Percentiles rank a stretch among this genome's conserved stretches.
Evolutionary conservation across 805 yeast genomes (phyloP).

Genomic region (Cyberlindnera veronae): DNA sequence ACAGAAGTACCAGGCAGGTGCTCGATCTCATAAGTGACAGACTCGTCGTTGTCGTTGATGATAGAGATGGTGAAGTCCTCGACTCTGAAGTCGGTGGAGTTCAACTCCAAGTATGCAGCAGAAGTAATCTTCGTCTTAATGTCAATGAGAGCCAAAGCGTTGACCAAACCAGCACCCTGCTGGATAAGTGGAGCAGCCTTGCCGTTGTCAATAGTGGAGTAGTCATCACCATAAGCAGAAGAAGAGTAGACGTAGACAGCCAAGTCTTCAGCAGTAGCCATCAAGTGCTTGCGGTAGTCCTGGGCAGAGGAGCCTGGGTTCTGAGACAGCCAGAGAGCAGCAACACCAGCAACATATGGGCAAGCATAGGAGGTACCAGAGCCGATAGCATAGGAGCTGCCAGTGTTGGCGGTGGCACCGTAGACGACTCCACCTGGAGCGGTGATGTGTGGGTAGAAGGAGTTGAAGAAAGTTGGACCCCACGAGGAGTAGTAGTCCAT

Average conservation of each 20-base stretch:
- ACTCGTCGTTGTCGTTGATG: conserved; percentile 7
- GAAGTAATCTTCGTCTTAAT: conserved; percentile 10
- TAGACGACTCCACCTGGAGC: conserved; percentile 22
- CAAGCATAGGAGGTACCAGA: conserved; percentile 18
- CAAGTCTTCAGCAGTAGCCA: conserved; percentile 7
- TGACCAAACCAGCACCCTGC: conserved; percentile 18
- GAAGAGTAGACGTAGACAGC: background rate
- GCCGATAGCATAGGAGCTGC: conserved; percentile 9
- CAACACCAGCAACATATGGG: conserved; percentile 20
- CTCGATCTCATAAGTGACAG: conserved; percentile 10
- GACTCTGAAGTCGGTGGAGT: conserved; percentile 16
- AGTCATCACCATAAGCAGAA: background rate
- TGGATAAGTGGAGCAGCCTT: conserved; percentile 14
- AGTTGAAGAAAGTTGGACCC: conserved; percentile 21
- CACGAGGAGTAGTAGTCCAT: conserved; percentile 13
- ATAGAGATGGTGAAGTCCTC: conserved; percentile 12
- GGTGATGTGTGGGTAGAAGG: conserved; percentile 14
- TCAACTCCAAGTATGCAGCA: conserved; percentile 10
- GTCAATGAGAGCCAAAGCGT: conserved; percentile 12
- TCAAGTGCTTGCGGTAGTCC: conserved; percentile 3
- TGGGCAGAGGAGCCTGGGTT: conserved; percentile 6
- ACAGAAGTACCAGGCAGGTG: conserved; percentile 11
- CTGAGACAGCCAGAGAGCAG: conserved; percentile 11
- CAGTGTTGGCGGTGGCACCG: conserved; percentile 8
- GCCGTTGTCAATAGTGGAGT: conserved; percentile 5